phyloP scores from a whole-genome alignment of 208 protist genomes.

The Endotrypanum monterogeii region DNA sequence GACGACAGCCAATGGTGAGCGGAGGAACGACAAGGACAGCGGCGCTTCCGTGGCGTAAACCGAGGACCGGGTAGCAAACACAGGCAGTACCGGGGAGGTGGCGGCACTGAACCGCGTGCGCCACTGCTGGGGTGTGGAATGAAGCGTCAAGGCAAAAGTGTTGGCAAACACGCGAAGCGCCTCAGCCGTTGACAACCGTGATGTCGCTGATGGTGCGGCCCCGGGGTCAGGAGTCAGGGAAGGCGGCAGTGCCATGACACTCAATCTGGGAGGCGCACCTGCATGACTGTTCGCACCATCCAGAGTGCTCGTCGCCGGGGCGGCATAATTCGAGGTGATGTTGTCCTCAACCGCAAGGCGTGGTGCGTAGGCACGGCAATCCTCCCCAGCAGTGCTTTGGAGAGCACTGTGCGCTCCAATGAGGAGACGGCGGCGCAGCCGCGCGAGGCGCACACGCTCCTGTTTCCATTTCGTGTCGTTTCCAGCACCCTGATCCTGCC shows the following conservation, averaged over 20 bases:
- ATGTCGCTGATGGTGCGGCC: neutral
- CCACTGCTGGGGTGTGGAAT: slow-evolving; percentile 10
- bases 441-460: slow-evolving; percentile 3
- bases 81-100: slow-evolving; percentile 6
- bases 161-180: slow-evolving; percentile 25
- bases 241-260: neutral
- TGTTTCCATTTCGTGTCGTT: neutral
- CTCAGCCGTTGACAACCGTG: slow-evolving; percentile 4
- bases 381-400: slow-evolving; percentile 8
- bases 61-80: neutral
- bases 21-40: slow-evolving; percentile 5
- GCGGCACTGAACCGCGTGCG: slow-evolving; percentile 10
- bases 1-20: slow-evolving; percentile 13
- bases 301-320: neutral
- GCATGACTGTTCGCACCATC: neutral
- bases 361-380: slow-evolving; percentile 9
- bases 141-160: slow-evolving; percentile 31
- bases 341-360: neutral
- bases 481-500: neutral
- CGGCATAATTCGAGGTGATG: neutral
- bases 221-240: neutral
- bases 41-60: neutral
- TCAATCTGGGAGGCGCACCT: neutral
- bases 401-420: slow-evolving; percentile 23
- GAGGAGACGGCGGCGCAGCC: slow-evolving; percentile 12